Conservation (phyloP, 495 filamentous ascomycete genomes). For the Geoglossum glabrum region DNA sequence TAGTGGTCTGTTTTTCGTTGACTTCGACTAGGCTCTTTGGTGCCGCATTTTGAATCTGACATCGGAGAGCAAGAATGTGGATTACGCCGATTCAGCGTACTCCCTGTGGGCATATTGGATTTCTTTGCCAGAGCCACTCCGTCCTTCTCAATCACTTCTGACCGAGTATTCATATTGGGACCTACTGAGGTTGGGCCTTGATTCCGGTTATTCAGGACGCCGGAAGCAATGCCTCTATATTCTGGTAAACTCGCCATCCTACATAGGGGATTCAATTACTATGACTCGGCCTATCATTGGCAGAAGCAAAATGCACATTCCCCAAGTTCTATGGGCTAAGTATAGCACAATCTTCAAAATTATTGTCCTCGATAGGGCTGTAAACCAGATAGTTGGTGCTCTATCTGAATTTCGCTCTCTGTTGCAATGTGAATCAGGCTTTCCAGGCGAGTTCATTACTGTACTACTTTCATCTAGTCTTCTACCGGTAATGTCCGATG, state of each 20-base stretch:
- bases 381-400: conserved; percentile 22
- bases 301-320: conserved; percentile 5
- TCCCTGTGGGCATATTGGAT: conserved; percentile 17
- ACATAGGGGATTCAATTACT: conserved; percentile 8
- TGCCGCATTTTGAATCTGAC: conserved; percentile 7
- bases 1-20: neutral
- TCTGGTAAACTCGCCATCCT: conserved; percentile 17
- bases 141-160: conserved; percentile 10
- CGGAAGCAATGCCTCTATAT: conserved; percentile 26
- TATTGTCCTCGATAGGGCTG: conserved; percentile 19
- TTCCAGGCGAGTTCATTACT: conserved; percentile 8
- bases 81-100: conserved; percentile 10
- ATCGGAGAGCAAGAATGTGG: neutral
- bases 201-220: conserved; percentile 20
- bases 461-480: conserved; percentile 15
- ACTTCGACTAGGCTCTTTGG: conserved; percentile 10
- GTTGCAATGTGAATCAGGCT: conserved; percentile 6
- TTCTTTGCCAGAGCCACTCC: conserved; percentile 4
- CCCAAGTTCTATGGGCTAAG: conserved; percentile 12
- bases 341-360: conserved; percentile 20
- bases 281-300: conserved; percentile 10
- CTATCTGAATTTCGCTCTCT: conserved; percentile 15
- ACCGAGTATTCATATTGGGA: conserved; percentile 20
- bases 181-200: conserved; percentile 19
- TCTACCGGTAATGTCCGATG: conserved; percentile 15